A percentile compares a stretch with the other conserved stretches of the same genome.
phyloP scores from a whole-genome alignment of 768 basidiomycete genomes.

The Saitozyma podzolica region DNA sequence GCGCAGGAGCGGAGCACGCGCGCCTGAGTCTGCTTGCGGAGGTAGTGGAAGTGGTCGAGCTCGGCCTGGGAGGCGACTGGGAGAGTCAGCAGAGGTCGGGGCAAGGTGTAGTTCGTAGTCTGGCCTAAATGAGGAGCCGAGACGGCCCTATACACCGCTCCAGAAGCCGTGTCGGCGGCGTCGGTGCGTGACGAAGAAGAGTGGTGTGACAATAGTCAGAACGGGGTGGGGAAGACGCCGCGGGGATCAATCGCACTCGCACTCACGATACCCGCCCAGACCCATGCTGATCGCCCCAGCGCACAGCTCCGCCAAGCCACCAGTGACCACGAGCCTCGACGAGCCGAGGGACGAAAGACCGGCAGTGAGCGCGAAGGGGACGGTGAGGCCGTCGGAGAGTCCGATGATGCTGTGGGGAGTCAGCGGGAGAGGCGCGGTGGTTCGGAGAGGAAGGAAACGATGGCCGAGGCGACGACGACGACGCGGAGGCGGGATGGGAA shows the following conservation, averaged over 20 bases:
- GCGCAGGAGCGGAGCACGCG: constrained; percentile 86
- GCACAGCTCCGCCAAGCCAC: constrained; percentile 92
- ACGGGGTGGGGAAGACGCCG: neutral
- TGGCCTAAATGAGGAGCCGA: neutral
- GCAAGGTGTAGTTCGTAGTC: neutral
- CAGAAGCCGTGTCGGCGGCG: no score
- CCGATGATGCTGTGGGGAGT: constrained; percentile 44
- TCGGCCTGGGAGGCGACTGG: constrained; percentile 88
- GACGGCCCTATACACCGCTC: no score
- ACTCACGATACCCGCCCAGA: constrained; percentile 75
- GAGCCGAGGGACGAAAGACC: constrained; percentile 73
- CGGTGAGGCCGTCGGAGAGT: constrained; percentile 49
- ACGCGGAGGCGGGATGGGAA: no score
- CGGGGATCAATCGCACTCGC: constrained; percentile 2
- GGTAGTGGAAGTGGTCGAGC: constrained; percentile 87
- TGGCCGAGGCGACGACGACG: no score
- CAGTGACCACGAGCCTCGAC: constrained; percentile 86
- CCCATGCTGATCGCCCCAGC: constrained; percentile 98
- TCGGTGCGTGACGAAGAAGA: no score
- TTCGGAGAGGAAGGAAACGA: no score
- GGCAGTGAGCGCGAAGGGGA: constrained; percentile 52
- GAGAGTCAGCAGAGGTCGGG: constrained; percentile 6
- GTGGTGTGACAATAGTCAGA: neutral
- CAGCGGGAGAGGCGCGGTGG: neutral
- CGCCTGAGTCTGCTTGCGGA: constrained; percentile 68